Evolutionary conservation across 306 rosid genomes (phyloP).

Genomic region (Morella rubra): DNA sequence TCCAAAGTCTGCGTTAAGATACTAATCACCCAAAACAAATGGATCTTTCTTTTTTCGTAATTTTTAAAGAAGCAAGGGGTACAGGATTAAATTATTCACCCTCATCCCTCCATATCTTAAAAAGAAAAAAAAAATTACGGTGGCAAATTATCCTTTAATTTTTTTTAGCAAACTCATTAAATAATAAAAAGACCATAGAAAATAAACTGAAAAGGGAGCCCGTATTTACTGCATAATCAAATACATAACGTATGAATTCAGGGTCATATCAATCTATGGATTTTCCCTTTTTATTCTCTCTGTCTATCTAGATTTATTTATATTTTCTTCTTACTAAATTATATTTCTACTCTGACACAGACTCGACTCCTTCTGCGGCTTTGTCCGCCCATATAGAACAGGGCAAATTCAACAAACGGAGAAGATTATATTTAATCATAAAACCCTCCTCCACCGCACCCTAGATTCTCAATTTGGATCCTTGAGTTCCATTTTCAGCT

Average conservation of each 20-base stretch:
- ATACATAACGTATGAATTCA: background rate
- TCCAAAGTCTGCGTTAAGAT: no score
- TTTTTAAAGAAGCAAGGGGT: no score
- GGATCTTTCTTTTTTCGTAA: no score
- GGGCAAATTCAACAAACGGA: slow-evolving; percentile 40
- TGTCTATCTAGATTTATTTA: background rate
- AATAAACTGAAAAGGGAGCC: no score
- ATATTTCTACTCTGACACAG: slow-evolving; percentile 38
- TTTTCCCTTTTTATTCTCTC: background rate
- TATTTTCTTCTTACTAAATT: slow-evolving; percentile 1
- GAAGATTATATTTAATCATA: slow-evolving; percentile 16
- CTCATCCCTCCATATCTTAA: no score
- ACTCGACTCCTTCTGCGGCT: slow-evolving; percentile 48
- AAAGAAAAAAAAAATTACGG: no score
- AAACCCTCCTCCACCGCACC: slow-evolving; percentile 32
- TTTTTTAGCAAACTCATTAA: no score
- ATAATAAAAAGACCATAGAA: no score
- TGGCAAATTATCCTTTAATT: no score
- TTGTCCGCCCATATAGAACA: slow-evolving; percentile 24
- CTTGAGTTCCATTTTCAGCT: slow-evolving; percentile 28
- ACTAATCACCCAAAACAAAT: no score
- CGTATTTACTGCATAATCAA: background rate
- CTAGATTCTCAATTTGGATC: slow-evolving; percentile 38
- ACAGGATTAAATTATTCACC: no score
- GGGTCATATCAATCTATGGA: background rate